These are phyloP conservation scores for Sicyos edulis DNA, from an alignment of 306 rosid genomes.

Conservation along the genomic window DNA sequence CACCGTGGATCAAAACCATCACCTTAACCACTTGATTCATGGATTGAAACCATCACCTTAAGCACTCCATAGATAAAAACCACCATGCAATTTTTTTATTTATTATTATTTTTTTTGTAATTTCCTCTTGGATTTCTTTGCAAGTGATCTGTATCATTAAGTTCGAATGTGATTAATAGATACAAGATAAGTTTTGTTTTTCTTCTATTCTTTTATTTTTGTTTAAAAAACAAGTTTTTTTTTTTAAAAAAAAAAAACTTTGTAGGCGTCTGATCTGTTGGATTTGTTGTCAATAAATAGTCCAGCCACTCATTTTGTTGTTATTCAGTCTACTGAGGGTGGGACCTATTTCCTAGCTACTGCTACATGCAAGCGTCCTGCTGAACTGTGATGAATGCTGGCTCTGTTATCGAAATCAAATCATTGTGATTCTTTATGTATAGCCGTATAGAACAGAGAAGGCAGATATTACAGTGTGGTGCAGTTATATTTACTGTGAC, in stretches of 20 bases:
- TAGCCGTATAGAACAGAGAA: background rate
- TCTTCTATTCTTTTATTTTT: no score
- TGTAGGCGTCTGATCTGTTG: background rate
- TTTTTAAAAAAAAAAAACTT: background rate
- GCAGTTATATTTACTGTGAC: background rate
- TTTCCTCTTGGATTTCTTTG: no score
- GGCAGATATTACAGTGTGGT: background rate
- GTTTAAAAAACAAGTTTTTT: background rate
- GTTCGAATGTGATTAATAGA: no score
- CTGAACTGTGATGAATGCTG: background rate
- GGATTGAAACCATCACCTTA: no score
- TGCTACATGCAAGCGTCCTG: background rate
- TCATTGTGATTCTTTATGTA: background rate
- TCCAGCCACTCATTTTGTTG: constrained; percentile 6
- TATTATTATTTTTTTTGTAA: no score
- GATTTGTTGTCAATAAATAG: constrained; percentile 7
- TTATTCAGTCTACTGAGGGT: background rate
- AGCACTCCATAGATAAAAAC: no score
- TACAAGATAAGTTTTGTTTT: no score
- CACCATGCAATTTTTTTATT: no score
- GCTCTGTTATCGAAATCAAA: background rate
- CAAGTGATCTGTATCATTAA: no score
- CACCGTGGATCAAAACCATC: no score
- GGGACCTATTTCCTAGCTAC: background rate
- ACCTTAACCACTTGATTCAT: no score